Evolutionary conservation across 2,329 filamentous ascomycete species (phyloP).

Genomic region (Colletotrichum sp.): DNA sequence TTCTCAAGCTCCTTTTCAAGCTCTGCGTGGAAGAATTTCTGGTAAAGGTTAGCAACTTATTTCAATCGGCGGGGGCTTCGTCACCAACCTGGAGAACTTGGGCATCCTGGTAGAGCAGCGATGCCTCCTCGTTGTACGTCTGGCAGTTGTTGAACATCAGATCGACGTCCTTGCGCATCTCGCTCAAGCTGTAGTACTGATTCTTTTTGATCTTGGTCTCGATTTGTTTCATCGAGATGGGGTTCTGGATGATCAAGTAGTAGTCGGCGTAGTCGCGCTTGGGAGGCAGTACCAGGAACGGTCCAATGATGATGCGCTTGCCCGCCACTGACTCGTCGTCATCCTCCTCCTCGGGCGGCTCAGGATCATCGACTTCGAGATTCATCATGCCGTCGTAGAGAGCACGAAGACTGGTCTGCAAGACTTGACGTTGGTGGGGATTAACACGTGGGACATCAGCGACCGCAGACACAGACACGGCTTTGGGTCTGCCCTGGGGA

Average conservation of each 20-base stretch:
- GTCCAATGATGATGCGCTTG: constrained; percentile 86
- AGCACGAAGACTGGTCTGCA: constrained; percentile 79
- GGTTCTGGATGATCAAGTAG: constrained; percentile 89
- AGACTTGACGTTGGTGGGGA: constrained; percentile 71
- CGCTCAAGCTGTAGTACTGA: constrained; percentile 82
- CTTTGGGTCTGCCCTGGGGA: constrained; percentile 72
- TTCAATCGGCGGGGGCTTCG: not conserved
- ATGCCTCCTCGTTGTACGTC: constrained; percentile 96
- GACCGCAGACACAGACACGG: constrained; percentile 25
- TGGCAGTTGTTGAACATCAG: constrained; percentile 89
- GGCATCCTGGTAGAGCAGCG: constrained; percentile 89
- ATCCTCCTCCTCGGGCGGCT: constrained; percentile 60
- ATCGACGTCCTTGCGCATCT: constrained; percentile 82
- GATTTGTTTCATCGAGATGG: constrained; percentile 96
- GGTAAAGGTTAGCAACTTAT: constrained; percentile 34
- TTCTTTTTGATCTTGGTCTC: constrained; percentile 95
- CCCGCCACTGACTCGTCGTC: constrained; percentile 62
- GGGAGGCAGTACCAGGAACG: constrained; percentile 89
- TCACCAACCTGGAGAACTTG: constrained; percentile 82
- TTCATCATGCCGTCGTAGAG: constrained; percentile 84
- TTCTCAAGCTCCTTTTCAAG: constrained; percentile 59
- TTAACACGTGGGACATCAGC: constrained; percentile 54
- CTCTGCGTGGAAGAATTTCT: constrained; percentile 63
- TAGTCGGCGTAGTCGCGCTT: constrained; percentile 94
- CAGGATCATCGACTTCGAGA: constrained; percentile 78